phyloP scores from a whole-genome alignment of 805 yeast genomes.

The Komagataella mondaviorum region DNA sequence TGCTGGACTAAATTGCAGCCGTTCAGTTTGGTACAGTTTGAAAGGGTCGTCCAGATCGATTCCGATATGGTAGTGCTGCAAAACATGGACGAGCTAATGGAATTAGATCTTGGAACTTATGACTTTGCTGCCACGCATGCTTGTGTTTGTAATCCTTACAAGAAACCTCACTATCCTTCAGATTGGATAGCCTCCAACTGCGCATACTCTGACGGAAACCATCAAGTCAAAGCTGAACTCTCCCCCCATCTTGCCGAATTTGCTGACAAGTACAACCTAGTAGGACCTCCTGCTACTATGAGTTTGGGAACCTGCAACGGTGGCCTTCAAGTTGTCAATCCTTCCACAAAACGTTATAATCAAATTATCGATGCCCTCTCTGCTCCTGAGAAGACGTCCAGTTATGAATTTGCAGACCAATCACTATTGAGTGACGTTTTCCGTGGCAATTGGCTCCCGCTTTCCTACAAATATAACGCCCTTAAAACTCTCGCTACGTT shows the following conservation, averaged over 20 bases:
- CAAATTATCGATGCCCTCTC: conserved; percentile 25
- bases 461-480: conserved; percentile 41
- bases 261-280: background rate
- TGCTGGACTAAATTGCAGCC: conserved; percentile 52
- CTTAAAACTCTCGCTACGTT: conserved; percentile 33
- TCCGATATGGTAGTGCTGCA: conserved; percentile 43
- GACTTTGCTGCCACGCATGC: conserved; percentile 47
- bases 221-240: conserved; percentile 6
- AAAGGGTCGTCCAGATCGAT: conserved; percentile 42
- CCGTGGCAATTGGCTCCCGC: conserved; percentile 31
- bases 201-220: conserved; percentile 26
- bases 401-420: conserved; percentile 47
- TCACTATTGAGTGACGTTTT: conserved; percentile 41
- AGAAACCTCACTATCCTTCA: conserved; percentile 35
- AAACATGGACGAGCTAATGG: conserved; percentile 50
- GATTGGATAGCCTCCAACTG: conserved; percentile 41
- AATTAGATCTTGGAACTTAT: conserved; percentile 20
- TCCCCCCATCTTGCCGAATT: background rate
- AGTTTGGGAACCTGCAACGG: conserved; percentile 43
- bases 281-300: background rate
- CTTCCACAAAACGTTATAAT: conserved; percentile 22
- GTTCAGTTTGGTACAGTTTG: conserved; percentile 33
- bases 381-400: conserved; percentile 21
- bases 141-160: conserved; percentile 47
- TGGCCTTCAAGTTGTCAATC: conserved; percentile 40